Base-by-base conservation (phyloP, 2,329 filamentous ascomycete genomes). In the Dissoconium aciculare region DNA sequence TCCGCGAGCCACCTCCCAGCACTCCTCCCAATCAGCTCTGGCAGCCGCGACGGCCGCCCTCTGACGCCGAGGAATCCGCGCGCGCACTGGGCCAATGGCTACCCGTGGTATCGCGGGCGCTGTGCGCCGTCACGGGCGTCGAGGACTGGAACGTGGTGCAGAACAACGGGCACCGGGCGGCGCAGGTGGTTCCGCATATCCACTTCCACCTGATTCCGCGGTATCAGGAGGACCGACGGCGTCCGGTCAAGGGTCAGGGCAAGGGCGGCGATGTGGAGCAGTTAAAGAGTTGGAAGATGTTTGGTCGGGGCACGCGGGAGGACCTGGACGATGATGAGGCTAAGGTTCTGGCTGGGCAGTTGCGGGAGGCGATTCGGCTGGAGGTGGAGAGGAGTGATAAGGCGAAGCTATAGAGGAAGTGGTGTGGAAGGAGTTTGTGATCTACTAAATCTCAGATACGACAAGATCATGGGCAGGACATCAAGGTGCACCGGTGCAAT, bases 101-200 rank as follows among this genome's bases (percentile, higher is more conserved):
- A 15, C 74, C 81, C 17, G 55, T 87, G 3, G 60, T 94, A 2
- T 80, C 78, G 11, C 62, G 70, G 12, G 79, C 80, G 0, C 64
- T 93, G 21, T 67, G 73, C 17, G 64, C 63, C 30, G 71, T 74
- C 1, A 80, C 76, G 2, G 78, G 75, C 6, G 70, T 82, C 2
- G 65, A 64, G 30, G 85, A 94, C 58, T 95, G 87, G 78, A 98
- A 98, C 55, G 74, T 95, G 16, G 82, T 95, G 33, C 87, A 95
- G 61, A 95, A 95, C 53, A 95, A 94, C 46, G 71, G 87, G 11
- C 75, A 75, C 3, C 72, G 83, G 17, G 87, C 87, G 2, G 84
- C 84, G 2, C 87, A 95, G 59, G 83, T 93, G 11, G 84, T 95
- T 2, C 78, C 79, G 13, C 87, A 95, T 55, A 77, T 91, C 28